A percentile compares a stretch with the other conserved stretches of the same genome.
phyloP scores from a whole-genome alignment of 305 asterid genomes.

The Petunia hybrid region DNA sequence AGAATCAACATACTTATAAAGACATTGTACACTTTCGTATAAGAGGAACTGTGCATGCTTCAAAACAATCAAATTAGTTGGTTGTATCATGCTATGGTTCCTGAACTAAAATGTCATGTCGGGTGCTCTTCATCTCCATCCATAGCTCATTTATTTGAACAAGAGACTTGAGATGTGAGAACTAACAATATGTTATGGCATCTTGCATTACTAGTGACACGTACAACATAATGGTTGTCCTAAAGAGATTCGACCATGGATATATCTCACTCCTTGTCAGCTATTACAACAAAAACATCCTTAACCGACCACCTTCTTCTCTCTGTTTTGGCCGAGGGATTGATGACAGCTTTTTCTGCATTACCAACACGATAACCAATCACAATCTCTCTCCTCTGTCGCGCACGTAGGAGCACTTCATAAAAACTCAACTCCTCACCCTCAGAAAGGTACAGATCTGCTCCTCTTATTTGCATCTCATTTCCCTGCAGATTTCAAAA shows the following conservation, averaged over 20 bases:
- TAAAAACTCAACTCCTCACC: slow-evolving; percentile 85
- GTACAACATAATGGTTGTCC: slow-evolving; percentile 14
- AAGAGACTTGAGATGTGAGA: slow-evolving; percentile 14
- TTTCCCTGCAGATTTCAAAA: slow-evolving; percentile 65
- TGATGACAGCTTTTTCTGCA: slow-evolving; percentile 76
- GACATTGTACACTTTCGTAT: not conserved
- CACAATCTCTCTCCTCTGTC: slow-evolving; percentile 84
- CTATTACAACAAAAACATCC: slow-evolving; percentile 83
- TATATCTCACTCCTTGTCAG: slow-evolving; percentile 69
- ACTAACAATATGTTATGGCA: not conserved
- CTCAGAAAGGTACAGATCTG: slow-evolving; percentile 66
- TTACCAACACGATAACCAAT: slow-evolving; percentile 81
- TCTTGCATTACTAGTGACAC: slow-evolving; percentile 25
- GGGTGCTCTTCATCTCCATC: slow-evolving; percentile 21
- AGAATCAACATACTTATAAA: not conserved
- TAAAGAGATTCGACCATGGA: not conserved
- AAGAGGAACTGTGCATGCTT: not conserved
- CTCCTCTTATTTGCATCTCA: slow-evolving; percentile 90
- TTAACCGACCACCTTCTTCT: slow-evolving; percentile 68
- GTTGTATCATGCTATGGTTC: slow-evolving; percentile 7
- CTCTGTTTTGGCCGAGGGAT: slow-evolving; percentile 69
- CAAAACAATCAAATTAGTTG: not conserved
- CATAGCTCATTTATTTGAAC: slow-evolving; percentile 21
- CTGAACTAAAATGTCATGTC: slow-evolving; percentile 11
- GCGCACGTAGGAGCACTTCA: slow-evolving; percentile 77